A percentile compares a stretch with the other conserved stretches of the same genome.
These are phyloP conservation scores for Pichia nakasei DNA, from an alignment of 805 yeast genomes.

Conservation along the genomic window DNA sequence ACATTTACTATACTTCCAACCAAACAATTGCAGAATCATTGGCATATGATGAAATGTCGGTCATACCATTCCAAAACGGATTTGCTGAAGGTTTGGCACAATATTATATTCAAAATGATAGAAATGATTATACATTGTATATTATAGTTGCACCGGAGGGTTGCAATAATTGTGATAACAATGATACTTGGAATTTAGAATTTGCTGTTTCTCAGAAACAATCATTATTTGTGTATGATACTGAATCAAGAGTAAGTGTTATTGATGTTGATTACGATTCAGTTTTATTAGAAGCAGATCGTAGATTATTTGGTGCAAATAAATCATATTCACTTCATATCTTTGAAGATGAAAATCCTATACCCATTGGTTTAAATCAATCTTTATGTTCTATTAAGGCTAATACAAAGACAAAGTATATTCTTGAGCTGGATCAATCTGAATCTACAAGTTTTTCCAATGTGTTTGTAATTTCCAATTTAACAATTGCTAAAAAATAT, in stretches of 20 bases:
- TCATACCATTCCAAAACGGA: constrained; percentile 17
- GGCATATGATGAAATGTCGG: constrained; percentile 9
- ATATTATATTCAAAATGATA: constrained; percentile 4
- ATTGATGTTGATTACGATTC: constrained; percentile 66
- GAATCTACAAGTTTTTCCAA: constrained; percentile 20
- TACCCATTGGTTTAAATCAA: constrained; percentile 33
- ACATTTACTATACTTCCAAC: constrained; percentile 22
- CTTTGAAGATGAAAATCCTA: constrained; percentile 34
- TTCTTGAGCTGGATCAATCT: constrained; percentile 16
- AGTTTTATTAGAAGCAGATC: constrained; percentile 56
- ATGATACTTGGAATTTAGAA: constrained; percentile 46
- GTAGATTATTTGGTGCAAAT: background rate
- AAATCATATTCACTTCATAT: constrained; percentile 34
- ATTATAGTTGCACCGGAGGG: constrained; percentile 19
- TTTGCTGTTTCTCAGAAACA: constrained; percentile 58
- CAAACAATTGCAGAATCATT: constrained; percentile 9
- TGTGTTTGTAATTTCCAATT: constrained; percentile 52
- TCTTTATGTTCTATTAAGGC: constrained; percentile 68
- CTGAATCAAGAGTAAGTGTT: constrained; percentile 41
- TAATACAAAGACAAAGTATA: constrained; percentile 17
- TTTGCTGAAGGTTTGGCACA: constrained; percentile 18
- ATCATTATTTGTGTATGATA: constrained; percentile 64
- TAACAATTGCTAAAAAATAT: constrained; percentile 55
- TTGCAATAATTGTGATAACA: constrained; percentile 14
- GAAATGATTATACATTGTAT: constrained; percentile 8